Conservation (phyloP, 768 basidiomycete species). For the Candolleomyces eurysporus region DNA sequence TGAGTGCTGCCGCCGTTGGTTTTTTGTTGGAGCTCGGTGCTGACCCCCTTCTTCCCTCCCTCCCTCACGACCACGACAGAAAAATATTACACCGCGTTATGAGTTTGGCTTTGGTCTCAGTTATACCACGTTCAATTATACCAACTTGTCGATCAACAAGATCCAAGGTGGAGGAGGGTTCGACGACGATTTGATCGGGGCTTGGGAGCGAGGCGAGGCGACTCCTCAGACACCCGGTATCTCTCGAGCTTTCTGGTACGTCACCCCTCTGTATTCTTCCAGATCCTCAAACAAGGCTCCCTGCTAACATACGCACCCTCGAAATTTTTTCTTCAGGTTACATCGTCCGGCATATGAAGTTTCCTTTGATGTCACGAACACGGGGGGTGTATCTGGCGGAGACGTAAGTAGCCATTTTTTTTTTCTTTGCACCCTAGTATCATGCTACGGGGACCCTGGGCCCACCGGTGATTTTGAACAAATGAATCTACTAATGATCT, state of each 20-base stretch:
- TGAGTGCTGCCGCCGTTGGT: constrained; percentile 29
- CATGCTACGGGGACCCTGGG: no score
- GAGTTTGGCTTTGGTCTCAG: constrained; percentile 91
- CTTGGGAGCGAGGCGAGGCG: constrained; percentile 61
- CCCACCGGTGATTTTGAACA: no score
- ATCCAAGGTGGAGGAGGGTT: constrained; percentile 38
- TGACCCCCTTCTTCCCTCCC: no score
- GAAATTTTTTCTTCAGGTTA: constrained; percentile 39
- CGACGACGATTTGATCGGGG: constrained; percentile 33
- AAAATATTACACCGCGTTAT: constrained; percentile 74
- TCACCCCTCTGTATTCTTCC: neutral
- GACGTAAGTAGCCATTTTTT: constrained; percentile 45
- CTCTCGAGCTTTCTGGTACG: constrained; percentile 58
- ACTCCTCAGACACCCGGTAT: constrained; percentile 56
- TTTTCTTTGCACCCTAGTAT: neutral
- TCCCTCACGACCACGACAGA: constrained; percentile 27
- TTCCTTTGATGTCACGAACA: constrained; percentile 65
- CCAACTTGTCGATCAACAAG: constrained; percentile 47
- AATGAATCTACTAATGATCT: no score
- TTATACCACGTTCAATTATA: constrained; percentile 81
- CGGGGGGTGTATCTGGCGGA: constrained; percentile 51
- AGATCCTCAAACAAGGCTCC: neutral
- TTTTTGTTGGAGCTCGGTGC: no score
- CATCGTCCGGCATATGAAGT: constrained; percentile 64
- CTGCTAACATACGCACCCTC: neutral